Base-by-base conservation (phyloP, 768 basidiomycete species). In the Xerocomellus intermedius region DNA sequence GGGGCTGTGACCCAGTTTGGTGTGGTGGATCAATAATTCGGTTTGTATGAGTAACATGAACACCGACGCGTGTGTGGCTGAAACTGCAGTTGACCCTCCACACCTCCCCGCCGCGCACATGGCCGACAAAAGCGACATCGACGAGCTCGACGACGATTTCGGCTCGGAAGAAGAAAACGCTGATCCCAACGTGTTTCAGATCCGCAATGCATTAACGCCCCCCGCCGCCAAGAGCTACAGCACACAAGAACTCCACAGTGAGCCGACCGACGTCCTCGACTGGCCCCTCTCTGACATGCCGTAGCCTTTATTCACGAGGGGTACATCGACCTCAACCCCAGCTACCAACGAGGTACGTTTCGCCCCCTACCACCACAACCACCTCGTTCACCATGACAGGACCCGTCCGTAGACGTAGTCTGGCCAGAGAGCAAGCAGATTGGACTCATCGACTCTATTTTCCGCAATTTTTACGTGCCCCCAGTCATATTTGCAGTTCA, bases 401-500 rank as follows among this genome's bases (percentile, higher is more conserved):
- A 14, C 21, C 47, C 26, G 21, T 48, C 8, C 48, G 17, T 42
- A 91, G 90, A 87, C 52, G 76, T 92, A 19, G 90, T 92, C 3
- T 92, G 91, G 90, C 77, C 86, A 0, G 79, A 81, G 50, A 66
- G 68, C 42, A 91, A 91, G 61, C 87, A 91, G 61, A 76, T 75
- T 57, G 74, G 72, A 42, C 71, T 83, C 43, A 70, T 83, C 8
- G 78, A 82, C 59, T 82, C 79, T 0, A 72, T 81, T 17, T 79
- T 77, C 42, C 73, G 77, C 52, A 80, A 89, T 74, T 76, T 71
- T 73, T 80, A 80, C 58, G 72, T 82, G 6, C 80, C 81, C 0
- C 81, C 78, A 0, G 68, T 82, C 41, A 75, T 83, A 41, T 82
- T 82, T 44, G 73, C 75, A 0, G 71, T 78, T 2, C 64, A 68